A percentile compares a stretch with the other conserved stretches of the same genome.
Conservation (phyloP, 2,329 filamentous ascomycete species). For the Pestalotiopsis sp. region DNA sequence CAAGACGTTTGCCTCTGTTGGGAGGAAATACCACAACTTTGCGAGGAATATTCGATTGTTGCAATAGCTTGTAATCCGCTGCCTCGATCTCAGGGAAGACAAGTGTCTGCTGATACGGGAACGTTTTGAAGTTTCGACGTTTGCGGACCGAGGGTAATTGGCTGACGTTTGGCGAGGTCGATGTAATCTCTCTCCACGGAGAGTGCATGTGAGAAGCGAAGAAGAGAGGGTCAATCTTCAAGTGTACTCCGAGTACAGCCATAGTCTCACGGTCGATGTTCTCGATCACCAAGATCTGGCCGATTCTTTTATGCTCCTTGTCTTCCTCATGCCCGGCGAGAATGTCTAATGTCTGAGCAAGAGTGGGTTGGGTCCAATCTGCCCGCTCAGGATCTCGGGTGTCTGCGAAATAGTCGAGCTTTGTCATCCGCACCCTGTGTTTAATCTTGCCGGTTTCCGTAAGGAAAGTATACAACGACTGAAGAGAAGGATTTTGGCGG, state of each 20-base stretch:
- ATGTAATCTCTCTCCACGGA: neutral
- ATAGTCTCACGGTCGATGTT: neutral
- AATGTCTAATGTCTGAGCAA: neutral
- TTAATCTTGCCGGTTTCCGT: neutral
- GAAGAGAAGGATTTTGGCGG: neutral
- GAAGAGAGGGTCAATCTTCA: neutral
- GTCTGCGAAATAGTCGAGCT: neutral
- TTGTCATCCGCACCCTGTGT: neutral
- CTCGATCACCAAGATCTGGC: neutral
- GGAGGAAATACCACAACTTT: neutral
- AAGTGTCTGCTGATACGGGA: neutral
- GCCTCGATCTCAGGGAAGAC: neutral
- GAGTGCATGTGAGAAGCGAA: neutral
- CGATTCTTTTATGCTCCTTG: neutral
- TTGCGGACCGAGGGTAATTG: neutral
- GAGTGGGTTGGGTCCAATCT: neutral
- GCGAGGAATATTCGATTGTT: neutral
- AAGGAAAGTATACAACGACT: neutral
- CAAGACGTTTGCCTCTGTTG: neutral
- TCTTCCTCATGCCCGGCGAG: neutral
- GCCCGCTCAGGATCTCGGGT: neutral
- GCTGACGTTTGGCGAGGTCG: neutral
- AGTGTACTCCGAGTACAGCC: neutral
- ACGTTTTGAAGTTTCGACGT: neutral
- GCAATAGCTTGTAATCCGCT: neutral